These are phyloP conservation scores for Starmerella ratchasimensis DNA, from an alignment of 805 yeast species.

Conservation along the genomic window DNA sequence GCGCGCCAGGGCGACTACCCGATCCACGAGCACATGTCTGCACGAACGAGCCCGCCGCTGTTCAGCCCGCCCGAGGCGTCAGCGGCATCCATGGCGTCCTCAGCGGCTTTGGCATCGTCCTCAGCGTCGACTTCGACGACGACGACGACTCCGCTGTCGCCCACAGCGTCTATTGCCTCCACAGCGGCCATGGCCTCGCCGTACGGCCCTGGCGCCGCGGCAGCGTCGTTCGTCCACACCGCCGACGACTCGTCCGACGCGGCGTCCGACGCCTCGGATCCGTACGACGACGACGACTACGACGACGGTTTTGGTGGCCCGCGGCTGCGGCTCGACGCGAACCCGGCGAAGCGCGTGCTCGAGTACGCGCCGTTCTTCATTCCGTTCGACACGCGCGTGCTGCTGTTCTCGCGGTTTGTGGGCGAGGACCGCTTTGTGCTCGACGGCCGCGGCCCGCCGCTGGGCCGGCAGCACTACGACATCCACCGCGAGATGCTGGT, in stretches of 20 bases:
- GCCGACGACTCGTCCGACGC: slow-evolving; percentile 19
- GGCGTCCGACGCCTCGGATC: slow-evolving; percentile 17
- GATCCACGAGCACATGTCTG: too few relatives aligned
- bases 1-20: too few relatives aligned
- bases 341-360: slow-evolving; percentile 36
- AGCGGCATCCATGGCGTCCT: too few relatives aligned
- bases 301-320: background rate
- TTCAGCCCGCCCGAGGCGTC: too few relatives aligned
- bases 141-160: too few relatives aligned
- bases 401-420: slow-evolving; percentile 52
- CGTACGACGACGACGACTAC: slow-evolving; percentile 3
- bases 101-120: too few relatives aligned
- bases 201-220: too few relatives aligned
- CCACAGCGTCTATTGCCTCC: too few relatives aligned
- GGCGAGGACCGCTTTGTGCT: slow-evolving; percentile 32
- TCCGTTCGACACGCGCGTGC: slow-evolving; percentile 60
- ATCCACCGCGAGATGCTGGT: slow-evolving; percentile 56
- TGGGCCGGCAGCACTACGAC: slow-evolving; percentile 1
- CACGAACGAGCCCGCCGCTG: too few relatives aligned
- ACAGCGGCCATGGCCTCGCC: too few relatives aligned
- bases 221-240: background rate
- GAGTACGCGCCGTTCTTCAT: slow-evolving; percentile 65
- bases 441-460: background rate
- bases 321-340: background rate
- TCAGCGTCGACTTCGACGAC: too few relatives aligned